phyloP scores from a whole-genome alignment of 2,329 filamentous ascomycete species.

The Didymella sp. region DNA sequence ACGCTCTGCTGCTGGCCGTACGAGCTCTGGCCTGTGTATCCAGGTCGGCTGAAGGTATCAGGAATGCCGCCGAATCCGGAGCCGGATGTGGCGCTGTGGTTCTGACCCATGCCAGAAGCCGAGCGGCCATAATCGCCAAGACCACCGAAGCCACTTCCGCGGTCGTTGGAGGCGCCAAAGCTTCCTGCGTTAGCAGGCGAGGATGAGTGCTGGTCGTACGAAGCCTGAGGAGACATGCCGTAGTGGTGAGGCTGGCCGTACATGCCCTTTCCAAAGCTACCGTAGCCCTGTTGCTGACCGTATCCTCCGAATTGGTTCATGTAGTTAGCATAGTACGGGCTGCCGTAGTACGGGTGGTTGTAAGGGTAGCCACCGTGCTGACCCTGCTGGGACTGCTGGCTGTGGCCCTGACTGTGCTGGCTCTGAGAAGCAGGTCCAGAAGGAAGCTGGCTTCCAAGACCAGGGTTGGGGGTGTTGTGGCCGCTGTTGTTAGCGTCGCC shows the following conservation, averaged over 20 bases:
- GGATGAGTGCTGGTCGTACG: slow-evolving; percentile 68
- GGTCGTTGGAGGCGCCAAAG: slow-evolving; percentile 57
- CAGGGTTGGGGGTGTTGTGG: slow-evolving; percentile 87
- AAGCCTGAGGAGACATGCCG: slow-evolving; percentile 60
- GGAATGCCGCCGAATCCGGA: slow-evolving; percentile 62
- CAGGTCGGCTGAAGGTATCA: slow-evolving; percentile 66
- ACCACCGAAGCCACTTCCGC: slow-evolving; percentile 57
- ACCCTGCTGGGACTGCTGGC: slow-evolving; percentile 53
- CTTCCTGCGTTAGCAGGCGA: slow-evolving; percentile 67
- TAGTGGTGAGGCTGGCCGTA: slow-evolving; percentile 70
- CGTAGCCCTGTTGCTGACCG: slow-evolving; percentile 57
- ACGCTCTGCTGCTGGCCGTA: slow-evolving; percentile 59
- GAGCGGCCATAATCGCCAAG: slow-evolving; percentile 67
- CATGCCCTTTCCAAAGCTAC: slow-evolving; percentile 65
- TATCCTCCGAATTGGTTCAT: slow-evolving; percentile 67
- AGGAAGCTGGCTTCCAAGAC: slow-evolving; percentile 63
- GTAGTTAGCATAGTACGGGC: slow-evolving; percentile 68
- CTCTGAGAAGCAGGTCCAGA: slow-evolving; percentile 55
- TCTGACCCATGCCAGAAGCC: slow-evolving; percentile 65
- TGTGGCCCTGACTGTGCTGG: slow-evolving; percentile 55
- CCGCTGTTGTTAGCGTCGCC: slow-evolving; percentile 84
- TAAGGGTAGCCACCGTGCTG: slow-evolving; percentile 53
- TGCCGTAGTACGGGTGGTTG: slow-evolving; percentile 68
- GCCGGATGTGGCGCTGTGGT: slow-evolving; percentile 57
- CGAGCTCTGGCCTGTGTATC: slow-evolving; percentile 60